Evolutionary conservation across 2,329 filamentous ascomycete genomes (phyloP).

Genomic region (Byssochlamys sp.): DNA sequence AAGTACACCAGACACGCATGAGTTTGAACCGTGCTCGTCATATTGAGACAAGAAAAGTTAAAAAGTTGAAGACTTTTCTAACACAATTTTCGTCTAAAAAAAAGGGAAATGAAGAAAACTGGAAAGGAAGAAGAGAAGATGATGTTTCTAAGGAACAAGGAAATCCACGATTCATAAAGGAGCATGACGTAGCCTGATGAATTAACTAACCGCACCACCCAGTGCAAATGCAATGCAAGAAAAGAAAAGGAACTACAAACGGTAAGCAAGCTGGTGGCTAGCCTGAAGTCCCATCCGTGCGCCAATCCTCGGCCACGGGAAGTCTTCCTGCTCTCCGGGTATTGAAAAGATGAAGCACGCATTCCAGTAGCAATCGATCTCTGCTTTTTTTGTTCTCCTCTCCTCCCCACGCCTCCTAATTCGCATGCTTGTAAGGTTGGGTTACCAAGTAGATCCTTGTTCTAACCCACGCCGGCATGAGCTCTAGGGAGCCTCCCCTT

Average conservation of each 20-base stretch:
- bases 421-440: not conserved
- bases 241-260: constrained; percentile 4
- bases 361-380: constrained; percentile 9
- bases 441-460: not conserved
- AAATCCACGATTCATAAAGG: not conserved
- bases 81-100: constrained; percentile 16
- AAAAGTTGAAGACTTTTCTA: constrained; percentile 15
- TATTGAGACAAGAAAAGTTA: constrained; percentile 3
- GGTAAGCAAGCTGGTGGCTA: constrained; percentile 12
- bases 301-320: not conserved
- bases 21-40: not conserved
- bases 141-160: constrained; percentile 2
- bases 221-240: constrained; percentile 14
- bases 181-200: not conserved
- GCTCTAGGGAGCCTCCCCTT: not conserved
- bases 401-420: not conserved
- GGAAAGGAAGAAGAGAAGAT: constrained; percentile 8
- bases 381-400: constrained; percentile 1
- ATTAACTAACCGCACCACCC: constrained; percentile 7
- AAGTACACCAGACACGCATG: not conserved
- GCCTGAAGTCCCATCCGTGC: constrained; percentile 9
- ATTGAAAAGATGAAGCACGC: constrained; percentile 24
- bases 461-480: not conserved
- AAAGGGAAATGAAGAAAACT: constrained; percentile 7
- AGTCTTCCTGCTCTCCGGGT: constrained; percentile 16